Percentiles rank a stretch among this genome's conserved stretches.
These are phyloP conservation scores for Torulaspora indica DNA, from an alignment of 805 yeast genomes.

Conservation along the genomic window DNA sequence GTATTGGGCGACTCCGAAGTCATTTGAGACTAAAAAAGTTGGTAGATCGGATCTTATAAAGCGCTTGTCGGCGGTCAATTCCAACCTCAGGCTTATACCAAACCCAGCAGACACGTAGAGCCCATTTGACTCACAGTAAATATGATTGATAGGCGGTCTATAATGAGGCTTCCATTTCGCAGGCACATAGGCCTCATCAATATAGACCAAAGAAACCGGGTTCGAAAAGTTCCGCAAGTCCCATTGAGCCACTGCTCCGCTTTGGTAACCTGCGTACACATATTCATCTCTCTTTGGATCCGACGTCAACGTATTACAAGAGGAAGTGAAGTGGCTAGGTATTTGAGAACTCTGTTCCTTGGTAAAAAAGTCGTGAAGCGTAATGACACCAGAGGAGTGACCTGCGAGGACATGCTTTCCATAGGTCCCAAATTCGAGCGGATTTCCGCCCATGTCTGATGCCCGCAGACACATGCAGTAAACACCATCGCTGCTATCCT, in stretches of 20 bases:
- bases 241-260: conserved; percentile 41
- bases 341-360: conserved; percentile 26
- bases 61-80: background rate
- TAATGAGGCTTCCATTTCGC: too few relatives aligned
- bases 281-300: conserved; percentile 3
- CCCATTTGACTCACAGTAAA: conserved; percentile 13
- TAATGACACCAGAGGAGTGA: conserved; percentile 38
- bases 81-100: conserved; percentile 24
- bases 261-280: conserved; percentile 36
- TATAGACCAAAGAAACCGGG: conserved; percentile 13
- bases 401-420: conserved; percentile 45
- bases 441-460: conserved; percentile 20
- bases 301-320: conserved; percentile 22
- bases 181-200: conserved; percentile 14
- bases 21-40: conserved; percentile 24
- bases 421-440: conserved; percentile 47
- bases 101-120: conserved; percentile 37
- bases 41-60: conserved; percentile 5
- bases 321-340: conserved; percentile 27
- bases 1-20: conserved; percentile 18
- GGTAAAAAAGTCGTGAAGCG: conserved; percentile 39
- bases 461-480: conserved; percentile 23
- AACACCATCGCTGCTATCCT: conserved; percentile 37
- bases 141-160: conserved; percentile 20
- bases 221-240: conserved; percentile 32